Percentiles rank a stretch among this genome's conserved stretches.
phyloP scores from a whole-genome alignment of 2,329 filamentous ascomycete genomes.

The Fusarium citri region DNA sequence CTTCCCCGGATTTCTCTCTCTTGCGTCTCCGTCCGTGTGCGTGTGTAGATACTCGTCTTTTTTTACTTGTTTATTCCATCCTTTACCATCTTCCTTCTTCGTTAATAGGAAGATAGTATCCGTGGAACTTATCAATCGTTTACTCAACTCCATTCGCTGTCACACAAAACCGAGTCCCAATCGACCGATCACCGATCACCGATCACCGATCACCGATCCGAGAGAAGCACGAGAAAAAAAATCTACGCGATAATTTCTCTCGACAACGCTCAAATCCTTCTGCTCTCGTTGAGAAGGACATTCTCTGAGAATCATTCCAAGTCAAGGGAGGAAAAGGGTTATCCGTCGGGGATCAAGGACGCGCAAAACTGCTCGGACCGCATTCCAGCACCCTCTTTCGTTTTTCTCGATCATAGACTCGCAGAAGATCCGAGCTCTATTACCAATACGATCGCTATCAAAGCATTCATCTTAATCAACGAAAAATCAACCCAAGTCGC shows the following conservation, averaged over 20 bases:
- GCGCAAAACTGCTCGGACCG: conserved; percentile 38
- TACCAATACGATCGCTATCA: background rate
- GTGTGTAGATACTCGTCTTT: conserved; percentile 23
- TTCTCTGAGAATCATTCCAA: background rate
- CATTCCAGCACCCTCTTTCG: conserved; percentile 35
- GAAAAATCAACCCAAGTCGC: conserved; percentile 26
- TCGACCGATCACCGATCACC: conserved; percentile 19
- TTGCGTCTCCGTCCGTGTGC: conserved; percentile 7
- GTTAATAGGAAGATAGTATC: conserved; percentile 16
- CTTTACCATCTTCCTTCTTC: conserved; percentile 11
- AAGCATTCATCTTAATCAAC: conserved; percentile 15
- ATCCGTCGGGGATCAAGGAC: conserved; percentile 9
- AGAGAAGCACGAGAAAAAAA: conserved; percentile 9
- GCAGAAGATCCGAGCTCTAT: conserved; percentile 15
- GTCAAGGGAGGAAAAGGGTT: conserved; percentile 11
- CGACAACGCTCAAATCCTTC: conserved; percentile 14
- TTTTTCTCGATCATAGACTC: conserved; percentile 2
- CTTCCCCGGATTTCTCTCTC: conserved; percentile 21
- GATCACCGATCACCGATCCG: conserved; percentile 17
- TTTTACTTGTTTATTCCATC: conserved; percentile 8
- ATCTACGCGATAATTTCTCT: conserved; percentile 8
- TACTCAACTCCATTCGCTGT: conserved; percentile 27
- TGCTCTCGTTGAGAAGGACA: conserved; percentile 25
- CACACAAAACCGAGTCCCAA: conserved; percentile 32
- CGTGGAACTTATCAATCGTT: conserved; percentile 28